Conservation (phyloP, 768 basidiomycete species). For the Lactarius hengduanensis region DNA sequence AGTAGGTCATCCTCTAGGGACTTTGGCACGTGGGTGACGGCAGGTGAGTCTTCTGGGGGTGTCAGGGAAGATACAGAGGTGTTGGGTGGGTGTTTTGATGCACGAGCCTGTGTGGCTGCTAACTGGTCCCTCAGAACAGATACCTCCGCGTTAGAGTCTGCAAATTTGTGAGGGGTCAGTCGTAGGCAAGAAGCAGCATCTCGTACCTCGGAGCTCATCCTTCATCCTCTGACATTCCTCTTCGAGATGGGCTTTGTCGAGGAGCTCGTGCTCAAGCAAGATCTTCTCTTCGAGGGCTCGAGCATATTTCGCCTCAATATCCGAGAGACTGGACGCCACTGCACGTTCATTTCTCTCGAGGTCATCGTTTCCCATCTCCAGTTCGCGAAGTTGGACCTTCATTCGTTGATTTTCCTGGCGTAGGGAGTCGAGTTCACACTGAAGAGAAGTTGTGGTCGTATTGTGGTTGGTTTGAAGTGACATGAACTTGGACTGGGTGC, state of each 20-base stretch:
- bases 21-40: slow-evolving; percentile 29
- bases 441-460: slow-evolving; percentile 84
- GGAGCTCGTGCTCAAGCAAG: slow-evolving; percentile 89
- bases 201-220: slow-evolving; percentile 87
- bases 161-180: slow-evolving; percentile 20
- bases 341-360: slow-evolving; percentile 93
- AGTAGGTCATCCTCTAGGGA: slow-evolving; percentile 58
- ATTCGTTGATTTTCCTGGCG: slow-evolving; percentile 69
- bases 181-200: slow-evolving; percentile 15
- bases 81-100: slow-evolving; percentile 29
- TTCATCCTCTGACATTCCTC: slow-evolving; percentile 88
- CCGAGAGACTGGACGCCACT: slow-evolving; percentile 76
- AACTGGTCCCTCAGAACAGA: slow-evolving; percentile 80
- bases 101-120: slow-evolving; percentile 38
- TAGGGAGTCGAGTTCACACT: slow-evolving; percentile 84
- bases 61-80: slow-evolving; percentile 31
- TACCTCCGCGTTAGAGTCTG: slow-evolving; percentile 85
- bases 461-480: slow-evolving; percentile 87
- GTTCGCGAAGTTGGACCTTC: slow-evolving; percentile 76
- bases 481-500: slow-evolving; percentile 75
- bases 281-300: slow-evolving; percentile 95
- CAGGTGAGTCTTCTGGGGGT: slow-evolving; percentile 37
- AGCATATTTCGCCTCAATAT: slow-evolving; percentile 86
- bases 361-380: slow-evolving; percentile 98
- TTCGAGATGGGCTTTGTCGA: slow-evolving; percentile 87